These are phyloP conservation scores for Pyrenochaeta sp. DNA, from an alignment of 2,329 filamentous ascomycete genomes.

Conservation along the genomic window DNA sequence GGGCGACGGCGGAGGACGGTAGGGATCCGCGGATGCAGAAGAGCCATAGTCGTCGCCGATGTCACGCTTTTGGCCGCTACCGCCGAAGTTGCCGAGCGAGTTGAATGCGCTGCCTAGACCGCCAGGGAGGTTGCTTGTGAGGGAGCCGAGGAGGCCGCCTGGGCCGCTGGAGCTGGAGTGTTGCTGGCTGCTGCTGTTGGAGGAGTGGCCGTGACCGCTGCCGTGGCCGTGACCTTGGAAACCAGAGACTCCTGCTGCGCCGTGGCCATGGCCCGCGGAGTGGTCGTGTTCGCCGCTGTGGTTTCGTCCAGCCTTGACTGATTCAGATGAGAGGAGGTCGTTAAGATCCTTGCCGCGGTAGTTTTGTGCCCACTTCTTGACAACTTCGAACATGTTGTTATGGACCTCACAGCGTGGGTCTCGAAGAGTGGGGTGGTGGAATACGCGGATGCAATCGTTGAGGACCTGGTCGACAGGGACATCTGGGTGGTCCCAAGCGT, in stretches of 20 bases:
- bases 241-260: slow-evolving; percentile 33
- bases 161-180: slow-evolving; percentile 19
- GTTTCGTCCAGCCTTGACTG: slow-evolving; percentile 83
- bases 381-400: slow-evolving; percentile 84
- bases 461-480: slow-evolving; percentile 84
- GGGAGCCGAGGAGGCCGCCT: slow-evolving; percentile 34
- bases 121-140: slow-evolving; percentile 26
- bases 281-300: slow-evolving; percentile 59
- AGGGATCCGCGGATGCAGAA: slow-evolving; percentile 19
- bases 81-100: slow-evolving; percentile 30
- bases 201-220: slow-evolving; percentile 16
- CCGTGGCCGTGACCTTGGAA: slow-evolving; percentile 30
- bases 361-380: slow-evolving; percentile 80
- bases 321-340: slow-evolving; percentile 78
- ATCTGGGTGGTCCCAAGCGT: slow-evolving; percentile 89
- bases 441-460: slow-evolving; percentile 79
- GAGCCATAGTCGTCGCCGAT: slow-evolving; percentile 24
- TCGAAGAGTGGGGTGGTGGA: slow-evolving; percentile 89
- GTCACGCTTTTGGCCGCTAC: slow-evolving; percentile 32
- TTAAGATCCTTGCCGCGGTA: slow-evolving; percentile 74
- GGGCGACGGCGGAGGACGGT: slow-evolving; percentile 32
- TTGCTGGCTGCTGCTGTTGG: slow-evolving; percentile 11
- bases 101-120: slow-evolving; percentile 22
- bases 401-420: slow-evolving; percentile 81
- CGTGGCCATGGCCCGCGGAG: slow-evolving; percentile 38